phyloP scores from a whole-genome alignment of 768 basidiomycete genomes.

The Kwoniella bestiolae region DNA sequence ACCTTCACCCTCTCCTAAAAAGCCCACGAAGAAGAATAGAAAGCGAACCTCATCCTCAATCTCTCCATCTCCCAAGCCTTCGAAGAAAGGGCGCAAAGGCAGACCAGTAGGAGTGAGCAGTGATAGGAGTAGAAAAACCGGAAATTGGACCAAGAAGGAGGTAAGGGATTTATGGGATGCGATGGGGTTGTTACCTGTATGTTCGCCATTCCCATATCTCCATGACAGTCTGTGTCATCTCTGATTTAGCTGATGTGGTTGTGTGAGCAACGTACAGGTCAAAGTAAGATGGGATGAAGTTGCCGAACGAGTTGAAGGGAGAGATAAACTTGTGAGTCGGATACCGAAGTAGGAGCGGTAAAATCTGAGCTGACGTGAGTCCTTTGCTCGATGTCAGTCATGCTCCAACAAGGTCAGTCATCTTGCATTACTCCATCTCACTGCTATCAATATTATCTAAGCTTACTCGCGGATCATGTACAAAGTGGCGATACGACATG shows the following conservation, averaged over 20 bases:
- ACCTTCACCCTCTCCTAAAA: slow-evolving; percentile 11
- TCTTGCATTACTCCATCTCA: no score
- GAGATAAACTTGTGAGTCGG: slow-evolving; percentile 39
- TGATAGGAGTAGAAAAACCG: slow-evolving; percentile 14
- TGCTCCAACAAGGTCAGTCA: slow-evolving; percentile 36
- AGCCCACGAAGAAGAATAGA: neutral
- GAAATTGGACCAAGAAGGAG: slow-evolving; percentile 31
- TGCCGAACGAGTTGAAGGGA: slow-evolving; percentile 26
- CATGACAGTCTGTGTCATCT: no score
- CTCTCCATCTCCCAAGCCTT: neutral
- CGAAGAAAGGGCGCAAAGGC: slow-evolving; percentile 14
- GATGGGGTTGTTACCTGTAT: slow-evolving; percentile 29
- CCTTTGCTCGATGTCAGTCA: slow-evolving; percentile 15
- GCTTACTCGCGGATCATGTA: no score
- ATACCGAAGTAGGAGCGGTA: neutral
- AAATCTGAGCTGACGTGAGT: slow-evolving; percentile 13
- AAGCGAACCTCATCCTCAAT: neutral
- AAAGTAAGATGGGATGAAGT: slow-evolving; percentile 34
- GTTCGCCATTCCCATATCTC: no score
- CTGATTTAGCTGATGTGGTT: no score
- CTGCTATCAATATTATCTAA: no score
- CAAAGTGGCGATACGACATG: slow-evolving; percentile 40
- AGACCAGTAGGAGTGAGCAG: neutral
- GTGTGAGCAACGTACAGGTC: neutral
- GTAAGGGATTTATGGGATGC: slow-evolving; percentile 35